phyloP scores from a whole-genome alignment of 441 rosid genomes.

The Adansonia rubrostipa region DNA sequence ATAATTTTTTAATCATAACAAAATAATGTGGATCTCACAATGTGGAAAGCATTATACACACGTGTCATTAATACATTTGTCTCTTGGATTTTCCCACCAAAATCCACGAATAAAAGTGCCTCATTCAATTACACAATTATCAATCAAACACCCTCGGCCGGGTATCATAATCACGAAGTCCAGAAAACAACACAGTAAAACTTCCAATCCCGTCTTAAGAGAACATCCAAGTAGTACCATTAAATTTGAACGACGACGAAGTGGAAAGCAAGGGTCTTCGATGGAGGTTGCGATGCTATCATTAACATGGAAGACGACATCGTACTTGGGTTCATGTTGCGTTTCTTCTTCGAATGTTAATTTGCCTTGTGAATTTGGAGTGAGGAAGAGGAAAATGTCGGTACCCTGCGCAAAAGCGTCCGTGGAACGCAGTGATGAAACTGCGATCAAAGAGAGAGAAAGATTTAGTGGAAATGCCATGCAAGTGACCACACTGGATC shows the following conservation, averaged over 20 bases:
- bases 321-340: conserved; percentile 26
- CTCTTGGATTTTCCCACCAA: not conserved
- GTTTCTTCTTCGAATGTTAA: conserved; percentile 17
- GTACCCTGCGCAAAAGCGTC: conserved; percentile 47
- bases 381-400: conserved; percentile 35
- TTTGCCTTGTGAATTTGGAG: conserved; percentile 37
- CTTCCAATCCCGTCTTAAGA: no score
- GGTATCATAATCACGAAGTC: not conserved
- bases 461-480: conserved; percentile 51
- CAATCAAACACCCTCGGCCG: not conserved
- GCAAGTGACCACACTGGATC: conserved; percentile 77
- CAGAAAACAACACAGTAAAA: not conserved
- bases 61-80: not conserved
- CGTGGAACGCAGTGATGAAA: conserved; percentile 50
- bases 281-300: conserved; percentile 56
- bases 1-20: not conserved
- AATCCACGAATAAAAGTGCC: not conserved
- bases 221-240: no score
- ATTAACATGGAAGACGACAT: conserved; percentile 27
- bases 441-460: conserved; percentile 33
- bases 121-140: not conserved
- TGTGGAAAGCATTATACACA: not conserved
- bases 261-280: not conserved
- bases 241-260: not conserved
- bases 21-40: not conserved